phyloP scores from a whole-genome alignment of 2,329 filamentous ascomycete species.

The Colletotrichum lupini region DNA sequence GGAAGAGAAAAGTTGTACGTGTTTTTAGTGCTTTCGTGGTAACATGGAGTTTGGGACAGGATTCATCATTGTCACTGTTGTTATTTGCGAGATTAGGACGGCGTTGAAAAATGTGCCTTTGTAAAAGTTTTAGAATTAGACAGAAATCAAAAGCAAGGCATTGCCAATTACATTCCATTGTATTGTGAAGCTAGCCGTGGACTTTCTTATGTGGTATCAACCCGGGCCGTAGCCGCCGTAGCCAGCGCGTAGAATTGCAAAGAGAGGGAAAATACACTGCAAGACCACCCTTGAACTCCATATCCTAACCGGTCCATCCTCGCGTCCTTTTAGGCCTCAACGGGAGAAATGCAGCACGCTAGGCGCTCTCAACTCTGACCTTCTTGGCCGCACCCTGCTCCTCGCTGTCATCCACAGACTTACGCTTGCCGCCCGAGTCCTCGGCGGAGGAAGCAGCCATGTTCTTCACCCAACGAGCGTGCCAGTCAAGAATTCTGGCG shows the following conservation, averaged over 20 bases:
- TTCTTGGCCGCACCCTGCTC: constrained; percentile 54
- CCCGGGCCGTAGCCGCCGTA: constrained; percentile 21
- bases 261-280: constrained; percentile 2
- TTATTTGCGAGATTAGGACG: background rate
- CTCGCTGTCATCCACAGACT: constrained; percentile 46
- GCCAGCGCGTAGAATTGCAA: constrained; percentile 22
- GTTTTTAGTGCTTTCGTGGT: background rate
- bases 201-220: constrained; percentile 29
- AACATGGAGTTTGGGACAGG: background rate
- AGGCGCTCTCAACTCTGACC: constrained; percentile 49
- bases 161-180: background rate
- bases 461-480: constrained; percentile 52
- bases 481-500: constrained; percentile 67
- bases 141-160: background rate
- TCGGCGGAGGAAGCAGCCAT: constrained; percentile 35
- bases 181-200: constrained; percentile 1
- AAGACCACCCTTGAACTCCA: constrained; percentile 25
- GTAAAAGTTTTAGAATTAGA: background rate
- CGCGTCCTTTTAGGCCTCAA: background rate
- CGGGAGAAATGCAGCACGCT: background rate
- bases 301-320: background rate
- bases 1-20: background rate
- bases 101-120: background rate
- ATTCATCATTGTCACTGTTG: background rate
- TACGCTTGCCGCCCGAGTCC: constrained; percentile 57